Conservation (phyloP, 805 yeast species). For the Dipodascopsis uninucleata region DNA sequence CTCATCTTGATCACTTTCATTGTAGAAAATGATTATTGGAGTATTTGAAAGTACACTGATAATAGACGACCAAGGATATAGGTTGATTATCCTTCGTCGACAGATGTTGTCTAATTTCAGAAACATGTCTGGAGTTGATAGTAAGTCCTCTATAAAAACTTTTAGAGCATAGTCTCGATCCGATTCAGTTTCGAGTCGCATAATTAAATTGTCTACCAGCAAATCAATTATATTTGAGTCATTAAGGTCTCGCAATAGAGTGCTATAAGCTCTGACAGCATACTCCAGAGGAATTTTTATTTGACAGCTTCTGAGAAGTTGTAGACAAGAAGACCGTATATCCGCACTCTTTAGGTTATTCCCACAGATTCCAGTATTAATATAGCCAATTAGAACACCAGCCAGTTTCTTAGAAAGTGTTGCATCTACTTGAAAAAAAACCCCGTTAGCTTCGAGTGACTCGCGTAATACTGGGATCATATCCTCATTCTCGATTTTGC, state of each 20-base stretch:
- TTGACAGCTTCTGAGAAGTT: constrained; percentile 11
- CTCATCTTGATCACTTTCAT: constrained; percentile 1
- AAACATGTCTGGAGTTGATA: constrained; percentile 18
- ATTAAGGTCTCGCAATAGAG: constrained; percentile 2
- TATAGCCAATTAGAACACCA: neutral
- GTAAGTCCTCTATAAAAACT: constrained; percentile 3
- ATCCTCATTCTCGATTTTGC: too few species aligned
- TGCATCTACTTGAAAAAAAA: constrained; percentile 7
- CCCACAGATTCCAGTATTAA: constrained; percentile 7
- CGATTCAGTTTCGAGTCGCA: constrained; percentile 1
- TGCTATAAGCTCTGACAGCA: constrained; percentile 15
- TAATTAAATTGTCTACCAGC: constrained; percentile 10
- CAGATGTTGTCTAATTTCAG: neutral
- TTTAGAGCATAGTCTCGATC: neutral
- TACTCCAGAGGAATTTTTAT: constrained; percentile 7
- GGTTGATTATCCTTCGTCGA: neutral
- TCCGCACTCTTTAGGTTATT: constrained; percentile 1
- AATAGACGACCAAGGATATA: neutral
- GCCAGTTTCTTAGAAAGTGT: too few species aligned
- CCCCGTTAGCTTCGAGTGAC: constrained; percentile 4
- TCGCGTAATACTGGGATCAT: too few species aligned
- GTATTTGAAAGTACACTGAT: too few species aligned
- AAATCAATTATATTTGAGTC: neutral
- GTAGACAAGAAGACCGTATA: constrained; percentile 7
- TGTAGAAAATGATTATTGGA: constrained; percentile 8